These are phyloP conservation scores for Coelastrella sp. DNA, from an alignment of 139 green algal species.

Conservation along the genomic window DNA sequence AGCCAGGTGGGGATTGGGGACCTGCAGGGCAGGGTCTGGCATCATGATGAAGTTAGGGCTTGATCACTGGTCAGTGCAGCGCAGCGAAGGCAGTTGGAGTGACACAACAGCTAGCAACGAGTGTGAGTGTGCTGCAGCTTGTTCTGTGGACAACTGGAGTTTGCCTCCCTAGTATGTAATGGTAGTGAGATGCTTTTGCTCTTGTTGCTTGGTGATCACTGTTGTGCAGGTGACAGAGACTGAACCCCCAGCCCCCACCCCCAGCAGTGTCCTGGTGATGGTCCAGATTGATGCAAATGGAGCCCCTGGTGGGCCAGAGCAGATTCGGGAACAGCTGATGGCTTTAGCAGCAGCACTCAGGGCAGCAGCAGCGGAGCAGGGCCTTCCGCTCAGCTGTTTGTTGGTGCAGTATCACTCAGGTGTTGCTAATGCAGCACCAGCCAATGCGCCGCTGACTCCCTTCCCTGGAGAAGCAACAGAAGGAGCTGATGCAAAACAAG, in stretches of 20 bases:
- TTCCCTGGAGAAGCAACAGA: constrained; percentile 37
- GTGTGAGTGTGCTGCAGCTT: too few relatives aligned
- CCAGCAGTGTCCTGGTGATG: constrained; percentile 52
- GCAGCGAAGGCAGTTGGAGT: too few relatives aligned
- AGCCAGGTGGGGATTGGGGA: too few relatives aligned
- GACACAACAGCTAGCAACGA: too few relatives aligned
- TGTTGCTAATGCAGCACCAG: constrained; percentile 57
- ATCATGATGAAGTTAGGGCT: too few relatives aligned
- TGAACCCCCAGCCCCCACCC: constrained; percentile 43
- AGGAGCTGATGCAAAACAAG: constrained; percentile 2
- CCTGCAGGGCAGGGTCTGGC: too few relatives aligned
- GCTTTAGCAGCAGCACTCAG: background rate
- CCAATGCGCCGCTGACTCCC: constrained; percentile 40
- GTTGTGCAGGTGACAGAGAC: constrained; percentile 43
- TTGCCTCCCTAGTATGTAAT: too few relatives aligned
- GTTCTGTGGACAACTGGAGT: too few relatives aligned
- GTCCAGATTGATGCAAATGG: constrained; percentile 51
- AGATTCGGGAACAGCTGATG: constrained; percentile 3
- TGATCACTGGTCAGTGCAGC: too few relatives aligned
- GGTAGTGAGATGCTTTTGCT: too few relatives aligned
- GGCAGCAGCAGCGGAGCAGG: background rate
- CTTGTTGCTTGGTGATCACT: too few relatives aligned
- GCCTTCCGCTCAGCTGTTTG: background rate
- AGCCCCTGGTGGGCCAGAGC: background rate
- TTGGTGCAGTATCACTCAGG: constrained; percentile 59